Evolutionary conservation across 2,329 filamentous ascomycete genomes (phyloP).

Genomic region (Diaporthe sp.): DNA sequence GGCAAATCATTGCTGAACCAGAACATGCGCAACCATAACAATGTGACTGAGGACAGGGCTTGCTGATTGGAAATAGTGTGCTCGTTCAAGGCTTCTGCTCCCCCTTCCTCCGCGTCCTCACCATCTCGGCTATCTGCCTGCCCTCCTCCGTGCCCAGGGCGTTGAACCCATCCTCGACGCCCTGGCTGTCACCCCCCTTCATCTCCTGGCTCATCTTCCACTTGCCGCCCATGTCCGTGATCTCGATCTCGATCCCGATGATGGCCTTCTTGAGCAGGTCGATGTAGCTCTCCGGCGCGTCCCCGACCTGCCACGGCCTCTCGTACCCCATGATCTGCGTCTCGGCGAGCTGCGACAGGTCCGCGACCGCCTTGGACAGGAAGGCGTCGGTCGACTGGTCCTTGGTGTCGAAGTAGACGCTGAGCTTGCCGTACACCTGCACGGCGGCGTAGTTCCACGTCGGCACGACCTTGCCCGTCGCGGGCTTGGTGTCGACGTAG

Average conservation of each 20-base stretch:
- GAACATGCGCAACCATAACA: background rate
- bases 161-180: constrained; percentile 70
- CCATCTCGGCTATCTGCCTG: constrained; percentile 50
- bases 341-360: constrained; percentile 65
- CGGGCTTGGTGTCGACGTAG: constrained; percentile 75
- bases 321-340: constrained; percentile 69
- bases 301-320: constrained; percentile 67
- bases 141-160: constrained; percentile 50
- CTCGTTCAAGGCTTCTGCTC: background rate
- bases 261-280: constrained; percentile 71
- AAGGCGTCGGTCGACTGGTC: constrained; percentile 61
- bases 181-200: constrained; percentile 64
- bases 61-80: background rate
- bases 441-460: constrained; percentile 80
- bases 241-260: constrained; percentile 71
- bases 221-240: constrained; percentile 70
- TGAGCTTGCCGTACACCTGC: constrained; percentile 73
- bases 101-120: constrained; percentile 43
- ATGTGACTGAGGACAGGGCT: background rate
- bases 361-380: constrained; percentile 65
- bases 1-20: background rate
- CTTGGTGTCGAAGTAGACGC: constrained; percentile 65
- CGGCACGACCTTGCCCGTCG: constrained; percentile 75
- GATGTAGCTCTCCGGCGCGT: constrained; percentile 70
- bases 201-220: constrained; percentile 78